These are phyloP conservation scores for Daldinia concentrica DNA, from an alignment of 495 filamentous ascomycete genomes.

Conservation along the genomic window DNA sequence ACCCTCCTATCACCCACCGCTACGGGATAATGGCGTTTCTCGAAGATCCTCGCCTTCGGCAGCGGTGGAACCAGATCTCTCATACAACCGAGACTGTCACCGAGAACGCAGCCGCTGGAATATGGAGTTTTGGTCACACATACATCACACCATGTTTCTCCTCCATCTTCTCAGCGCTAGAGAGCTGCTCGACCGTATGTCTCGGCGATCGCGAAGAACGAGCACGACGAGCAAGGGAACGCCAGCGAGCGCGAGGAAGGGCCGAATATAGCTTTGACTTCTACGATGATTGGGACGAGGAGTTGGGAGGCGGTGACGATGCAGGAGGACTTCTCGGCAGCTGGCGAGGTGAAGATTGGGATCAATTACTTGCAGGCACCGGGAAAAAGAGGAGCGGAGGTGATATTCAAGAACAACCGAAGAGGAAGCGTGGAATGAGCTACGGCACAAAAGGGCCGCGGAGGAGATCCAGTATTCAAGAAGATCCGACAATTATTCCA, in stretches of 20 bases:
- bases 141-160: slow-evolving; percentile 86
- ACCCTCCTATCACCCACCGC: slow-evolving; percentile 11
- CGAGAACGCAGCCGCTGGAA: slow-evolving; percentile 84
- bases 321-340: slow-evolving; percentile 68
- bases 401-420: slow-evolving; percentile 70
- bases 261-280: slow-evolving; percentile 93
- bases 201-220: slow-evolving; percentile 79
- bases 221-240: slow-evolving; percentile 68
- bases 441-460: slow-evolving; percentile 77
- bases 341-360: slow-evolving; percentile 86
- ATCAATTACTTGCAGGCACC: slow-evolving; percentile 82
- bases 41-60: slow-evolving; percentile 91
- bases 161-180: slow-evolving; percentile 70
- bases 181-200: slow-evolving; percentile 75
- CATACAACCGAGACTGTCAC: slow-evolving; percentile 93
- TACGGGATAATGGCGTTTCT: slow-evolving; percentile 63
- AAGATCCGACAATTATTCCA: slow-evolving; percentile 91
- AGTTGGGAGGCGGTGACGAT: slow-evolving; percentile 63
- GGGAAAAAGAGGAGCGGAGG: slow-evolving; percentile 59
- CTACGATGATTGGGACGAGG: slow-evolving; percentile 97
- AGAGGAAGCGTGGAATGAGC: slow-evolving; percentile 82
- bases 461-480: slow-evolving; percentile 73
- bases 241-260: slow-evolving; percentile 65
- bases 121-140: slow-evolving; percentile 86
- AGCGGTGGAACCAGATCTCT: slow-evolving; percentile 91